Evolutionary conservation across 345 rosid genomes (phyloP).

Genomic region (Hibiscus tridactylites): DNA sequence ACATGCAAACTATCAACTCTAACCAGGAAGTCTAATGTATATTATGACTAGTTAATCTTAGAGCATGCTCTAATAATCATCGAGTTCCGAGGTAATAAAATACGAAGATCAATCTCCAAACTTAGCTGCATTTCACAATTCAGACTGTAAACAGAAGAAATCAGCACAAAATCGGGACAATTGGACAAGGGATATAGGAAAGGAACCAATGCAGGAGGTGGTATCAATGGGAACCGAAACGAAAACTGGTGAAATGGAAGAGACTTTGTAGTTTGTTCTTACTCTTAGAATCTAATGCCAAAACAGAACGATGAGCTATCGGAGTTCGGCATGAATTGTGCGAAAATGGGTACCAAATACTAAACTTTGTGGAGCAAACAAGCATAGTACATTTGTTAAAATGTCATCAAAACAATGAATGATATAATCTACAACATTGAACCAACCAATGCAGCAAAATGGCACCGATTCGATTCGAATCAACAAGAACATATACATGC

Average conservation of each 20-base stretch:
- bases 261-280: no score
- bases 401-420: neutral
- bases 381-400: neutral
- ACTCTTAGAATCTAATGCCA: neutral
- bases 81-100: neutral
- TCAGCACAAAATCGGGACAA: neutral
- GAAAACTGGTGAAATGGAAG: no score
- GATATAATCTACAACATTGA: neutral
- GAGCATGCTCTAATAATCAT: neutral
- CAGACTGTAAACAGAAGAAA: neutral
- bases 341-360: neutral
- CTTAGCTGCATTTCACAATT: neutral
- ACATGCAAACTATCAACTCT: no score
- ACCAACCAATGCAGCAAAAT: slow-evolving; percentile 3
- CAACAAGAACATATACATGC: neutral
- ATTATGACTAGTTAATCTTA: neutral
- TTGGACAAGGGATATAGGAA: neutral
- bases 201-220: no score
- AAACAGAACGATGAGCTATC: neutral
- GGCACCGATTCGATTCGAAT: neutral
- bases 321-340: neutral
- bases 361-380: neutral
- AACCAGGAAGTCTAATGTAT: no score
- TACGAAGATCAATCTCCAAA: no score
- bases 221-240: no score